A percentile compares a stretch with the other conserved stretches of the same genome.
phyloP scores from a whole-genome alignment of 495 filamentous ascomycete genomes.

The Hypoxylon fuscum region DNA sequence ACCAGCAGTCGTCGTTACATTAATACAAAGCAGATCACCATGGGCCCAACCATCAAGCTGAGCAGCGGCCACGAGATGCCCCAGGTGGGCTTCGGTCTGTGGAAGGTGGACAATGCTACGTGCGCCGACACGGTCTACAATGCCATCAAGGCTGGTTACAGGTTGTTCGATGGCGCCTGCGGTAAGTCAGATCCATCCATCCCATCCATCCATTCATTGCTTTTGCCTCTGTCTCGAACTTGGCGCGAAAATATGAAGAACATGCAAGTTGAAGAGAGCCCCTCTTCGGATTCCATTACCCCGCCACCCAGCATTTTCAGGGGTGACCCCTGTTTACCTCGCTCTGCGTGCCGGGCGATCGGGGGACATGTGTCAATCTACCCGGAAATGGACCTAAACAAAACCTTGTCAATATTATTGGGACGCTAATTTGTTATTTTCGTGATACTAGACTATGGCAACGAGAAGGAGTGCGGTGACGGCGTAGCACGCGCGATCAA shows the following conservation, averaged over 20 bases:
- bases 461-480: constrained; percentile 84
- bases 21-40: constrained; percentile 37
- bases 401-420: constrained; percentile 12
- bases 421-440: constrained; percentile 31
- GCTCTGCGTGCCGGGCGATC: constrained; percentile 11
- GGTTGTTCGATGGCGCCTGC: constrained; percentile 86
- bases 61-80: constrained; percentile 87
- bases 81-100: constrained; percentile 82
- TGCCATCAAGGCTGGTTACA: constrained; percentile 88
- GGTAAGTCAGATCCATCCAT: constrained; percentile 60
- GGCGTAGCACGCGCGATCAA: constrained; percentile 87
- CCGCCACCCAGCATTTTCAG: constrained; percentile 36
- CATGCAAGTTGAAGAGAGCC: constrained; percentile 41
- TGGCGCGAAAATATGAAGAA: constrained; percentile 13
- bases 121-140: constrained; percentile 85
- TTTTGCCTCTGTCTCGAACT: constrained; percentile 5
- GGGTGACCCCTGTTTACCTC: constrained; percentile 16
- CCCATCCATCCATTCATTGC: neutral
- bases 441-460: constrained; percentile 76
- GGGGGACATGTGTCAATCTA: constrained; percentile 19
- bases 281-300: constrained; percentile 39
- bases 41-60: constrained; percentile 74
- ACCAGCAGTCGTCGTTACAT: constrained; percentile 18
- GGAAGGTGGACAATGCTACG: constrained; percentile 85
- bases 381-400: constrained; percentile 7